Evolutionary conservation across 257 asterid genomes (phyloP), one percentile per base, ranked within the genome.

Genomic region (Linderniella brevidens): DNA sequence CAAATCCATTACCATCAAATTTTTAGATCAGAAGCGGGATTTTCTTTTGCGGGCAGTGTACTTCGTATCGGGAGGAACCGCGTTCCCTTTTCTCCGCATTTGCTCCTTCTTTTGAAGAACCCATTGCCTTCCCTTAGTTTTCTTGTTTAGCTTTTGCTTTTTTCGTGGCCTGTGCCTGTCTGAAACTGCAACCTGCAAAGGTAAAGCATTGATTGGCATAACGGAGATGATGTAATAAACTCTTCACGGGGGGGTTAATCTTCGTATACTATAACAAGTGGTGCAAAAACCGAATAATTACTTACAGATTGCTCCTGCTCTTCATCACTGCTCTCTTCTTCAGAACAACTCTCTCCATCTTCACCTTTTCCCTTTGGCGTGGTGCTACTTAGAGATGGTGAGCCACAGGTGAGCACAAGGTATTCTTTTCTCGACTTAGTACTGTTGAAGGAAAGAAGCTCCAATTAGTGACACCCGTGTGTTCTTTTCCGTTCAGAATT

Each of bases 31-130:
- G 58, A 79, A 79, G 1, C 86, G 92, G 51, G 78, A 66, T 73
- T 88, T 84, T 51, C 95, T 53, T 62, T 88, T 88, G 37, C 98
- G 92, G n/a, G 74, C 95, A 3, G 95, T 80, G 72, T 72, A 88
- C 46, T 69, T 78, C 5, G 95, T 60, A 57, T 88, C 94, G 16
- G 40, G 69, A 39, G 95, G 98, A 57, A 84, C 95, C 0, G 1
- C 56, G 19, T 69, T 74, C 25, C 98, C 98, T 62, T 80, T 88
- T 63, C 73, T 68, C 60, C 92, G 78, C 78, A 76, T 49, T 38
- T 78, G 82, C 11, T 83, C 93, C 71, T 88, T 88, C 80, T 78
- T 80, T 50, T 41, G 47, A 46, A 87, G 53, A 49, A 83, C 73
- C 97, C 95, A 83, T 19, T 67, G 77, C 60, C 69, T 80, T 50